Evolutionary conservation across 2,329 filamentous ascomycete genomes (phyloP).

Genomic region (Dothidotthia symphoricarpi): DNA sequence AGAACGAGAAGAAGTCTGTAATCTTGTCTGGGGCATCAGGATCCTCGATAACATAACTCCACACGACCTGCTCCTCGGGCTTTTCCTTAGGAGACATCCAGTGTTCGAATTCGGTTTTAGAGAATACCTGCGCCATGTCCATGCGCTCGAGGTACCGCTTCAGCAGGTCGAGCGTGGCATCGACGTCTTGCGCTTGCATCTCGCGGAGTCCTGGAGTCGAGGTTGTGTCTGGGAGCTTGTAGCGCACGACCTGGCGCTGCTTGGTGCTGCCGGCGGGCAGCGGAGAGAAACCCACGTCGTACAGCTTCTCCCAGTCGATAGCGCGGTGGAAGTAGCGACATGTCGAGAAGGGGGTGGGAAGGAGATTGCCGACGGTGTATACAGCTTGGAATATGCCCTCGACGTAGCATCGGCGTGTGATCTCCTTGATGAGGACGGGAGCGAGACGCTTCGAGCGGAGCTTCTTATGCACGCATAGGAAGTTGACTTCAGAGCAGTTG

Average conservation of each 20-base stretch:
- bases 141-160: conserved; percentile 76
- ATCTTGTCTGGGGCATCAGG: conserved; percentile 72
- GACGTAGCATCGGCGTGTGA: conserved; percentile 87
- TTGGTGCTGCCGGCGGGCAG: conserved; percentile 81
- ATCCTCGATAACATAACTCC: conserved; percentile 84
- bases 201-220: conserved; percentile 71
- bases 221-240: conserved; percentile 73
- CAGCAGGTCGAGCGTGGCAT: conserved; percentile 71
- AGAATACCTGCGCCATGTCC: conserved; percentile 80
- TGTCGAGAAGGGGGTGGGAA: conserved; percentile 88
- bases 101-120: conserved; percentile 76
- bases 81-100: conserved; percentile 72
- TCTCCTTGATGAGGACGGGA: conserved; percentile 94
- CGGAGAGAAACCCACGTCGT: conserved; percentile 91
- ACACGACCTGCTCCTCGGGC: conserved; percentile 72
- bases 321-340: conserved; percentile 94
- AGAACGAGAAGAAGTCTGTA: conserved; percentile 97
- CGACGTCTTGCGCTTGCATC: conserved; percentile 77
- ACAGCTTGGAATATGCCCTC: conserved; percentile 89
- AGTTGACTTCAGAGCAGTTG: conserved; percentile 90
- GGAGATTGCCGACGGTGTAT: conserved; percentile 87
- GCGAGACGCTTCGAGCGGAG: conserved; percentile 88
- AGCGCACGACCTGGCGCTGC: conserved; percentile 80
- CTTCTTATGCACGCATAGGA: conserved; percentile 97
- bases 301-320: conserved; percentile 93